Base-by-base conservation (phyloP, 2,329 filamentous ascomycete genomes). In the Penicillium vulpinum region DNA sequence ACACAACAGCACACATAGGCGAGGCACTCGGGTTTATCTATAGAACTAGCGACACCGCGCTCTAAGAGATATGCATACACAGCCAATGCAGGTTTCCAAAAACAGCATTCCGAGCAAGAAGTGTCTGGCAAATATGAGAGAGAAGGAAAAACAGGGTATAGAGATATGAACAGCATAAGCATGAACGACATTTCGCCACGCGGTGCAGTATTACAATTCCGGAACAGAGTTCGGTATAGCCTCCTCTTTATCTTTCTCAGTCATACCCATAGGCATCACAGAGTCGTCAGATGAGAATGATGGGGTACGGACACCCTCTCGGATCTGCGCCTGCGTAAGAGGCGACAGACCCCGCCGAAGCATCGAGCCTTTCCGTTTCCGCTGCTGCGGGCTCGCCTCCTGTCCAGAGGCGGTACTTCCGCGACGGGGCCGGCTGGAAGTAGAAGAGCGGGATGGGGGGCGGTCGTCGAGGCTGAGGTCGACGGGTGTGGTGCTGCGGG, bases 401-500 rank as follows among this genome's bases (percentile, higher is more conserved):
- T 73, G 71, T 24, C 66, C 64, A 1, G 67, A 67, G 29, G 67
- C 67, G 9, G 65, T 67, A 46, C 73, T 75, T 35, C 74, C 68
- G 26, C 75, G 69, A 18, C 75, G 73, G 24, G 70, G 67, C 49
- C 71, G 69, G 39, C 68, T 65, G 15, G 66, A 64, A 31, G 63
- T 59, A 6, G 72, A 72, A 16, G 70, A 73, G 29, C 67, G 64
- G 2, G 69, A 71, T 2, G 69, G 67, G n/a, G 68, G 69, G n/a
- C 72, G 69, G 21, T 77, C 75, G 10, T 56, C 73, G 9, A 51
- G 59, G 62, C 73, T 67, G 13, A 70, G 51, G 63, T 76, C 69
- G 18, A 73, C 59, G 28, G 72, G 70, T 29, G 75, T 78, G 26
- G 70, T 74, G 59, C 75, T 77, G 40, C 76, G 75, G 29, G 77